phyloP scores from a whole-genome alignment of 2,329 filamentous ascomycete species.

The Hymenoscyphus repandus region DNA sequence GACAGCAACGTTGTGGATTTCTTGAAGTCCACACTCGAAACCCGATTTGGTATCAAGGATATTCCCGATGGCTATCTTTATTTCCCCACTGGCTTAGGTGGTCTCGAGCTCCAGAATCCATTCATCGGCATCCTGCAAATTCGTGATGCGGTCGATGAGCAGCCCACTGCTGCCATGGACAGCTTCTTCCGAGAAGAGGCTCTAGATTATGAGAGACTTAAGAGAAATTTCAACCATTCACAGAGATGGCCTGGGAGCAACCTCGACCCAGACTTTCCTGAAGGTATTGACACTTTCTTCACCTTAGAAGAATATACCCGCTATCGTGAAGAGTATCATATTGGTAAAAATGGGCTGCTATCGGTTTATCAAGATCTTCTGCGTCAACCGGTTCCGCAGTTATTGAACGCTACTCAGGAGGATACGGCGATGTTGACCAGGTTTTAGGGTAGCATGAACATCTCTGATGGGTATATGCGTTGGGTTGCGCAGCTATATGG shows the following conservation, averaged over 20 bases:
- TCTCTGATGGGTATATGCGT: constrained; percentile 31
- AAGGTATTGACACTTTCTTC: constrained; percentile 32
- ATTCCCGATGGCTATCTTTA: constrained; percentile 39
- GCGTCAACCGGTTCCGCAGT: constrained; percentile 24
- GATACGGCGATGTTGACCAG: constrained; percentile 7
- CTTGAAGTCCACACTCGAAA: constrained; percentile 42
- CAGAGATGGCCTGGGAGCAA: constrained; percentile 8
- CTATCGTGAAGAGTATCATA: constrained; percentile 33
- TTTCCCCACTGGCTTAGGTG: constrained; percentile 36
- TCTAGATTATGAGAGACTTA: constrained; percentile 32
- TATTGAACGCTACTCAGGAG: constrained; percentile 21
- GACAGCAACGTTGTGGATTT: constrained; percentile 39
- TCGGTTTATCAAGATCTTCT: constrained; percentile 30
- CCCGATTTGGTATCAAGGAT: constrained; percentile 40
- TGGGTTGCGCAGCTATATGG: constrained; percentile 37
- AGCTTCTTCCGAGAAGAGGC: constrained; percentile 31
- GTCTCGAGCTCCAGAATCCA: constrained; percentile 37
- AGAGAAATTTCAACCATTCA: constrained; percentile 30
- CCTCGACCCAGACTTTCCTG: constrained; percentile 12
- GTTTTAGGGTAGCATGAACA: constrained; percentile 2
- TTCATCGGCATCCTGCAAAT: constrained; percentile 34
- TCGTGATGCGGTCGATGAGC: constrained; percentile 22
- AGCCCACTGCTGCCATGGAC: constrained; percentile 25
- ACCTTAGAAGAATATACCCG: constrained; percentile 35
- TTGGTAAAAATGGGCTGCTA: constrained; percentile 11